Conservation (phyloP, 1,139 yeast genomes). For the Debaryomyces subglobosus region DNA sequence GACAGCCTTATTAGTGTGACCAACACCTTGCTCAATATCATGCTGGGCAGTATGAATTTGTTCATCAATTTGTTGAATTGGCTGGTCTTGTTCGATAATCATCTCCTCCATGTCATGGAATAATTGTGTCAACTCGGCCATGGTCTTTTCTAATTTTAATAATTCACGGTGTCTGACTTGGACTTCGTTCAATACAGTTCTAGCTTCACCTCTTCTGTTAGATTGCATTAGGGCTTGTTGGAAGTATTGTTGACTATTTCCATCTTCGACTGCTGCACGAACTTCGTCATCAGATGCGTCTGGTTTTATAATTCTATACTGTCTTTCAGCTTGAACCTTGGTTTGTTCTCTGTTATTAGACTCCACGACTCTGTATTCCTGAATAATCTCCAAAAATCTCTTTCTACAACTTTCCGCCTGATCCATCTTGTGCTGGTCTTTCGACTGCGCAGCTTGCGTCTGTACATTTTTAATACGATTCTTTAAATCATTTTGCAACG, state of each 20-base stretch:
- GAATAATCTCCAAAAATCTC: slow-evolving; percentile 83
- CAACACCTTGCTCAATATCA: slow-evolving; percentile 92
- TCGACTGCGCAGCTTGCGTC: slow-evolving; percentile 60
- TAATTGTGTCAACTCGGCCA: slow-evolving; percentile 93
- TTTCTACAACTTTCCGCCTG: slow-evolving; percentile 91
- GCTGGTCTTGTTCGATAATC: slow-evolving; percentile 94
- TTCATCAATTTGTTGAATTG: slow-evolving; percentile 80
- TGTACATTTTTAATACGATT: slow-evolving; percentile 77
- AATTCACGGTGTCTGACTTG: slow-evolving; percentile 96
- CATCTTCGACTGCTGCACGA: slow-evolving; percentile 80
- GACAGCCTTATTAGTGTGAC: slow-evolving; percentile 91
- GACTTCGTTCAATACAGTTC: slow-evolving; percentile 93
- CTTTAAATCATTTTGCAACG: slow-evolving; percentile 76
- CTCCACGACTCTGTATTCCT: slow-evolving; percentile 84
- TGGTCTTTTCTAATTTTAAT: slow-evolving; percentile 90
- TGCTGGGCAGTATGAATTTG: slow-evolving; percentile 83
- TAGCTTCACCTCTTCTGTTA: slow-evolving; percentile 95
- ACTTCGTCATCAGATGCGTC: slow-evolving; percentile 88
- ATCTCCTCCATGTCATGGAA: slow-evolving; percentile 96
- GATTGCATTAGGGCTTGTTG: slow-evolving; percentile 92
- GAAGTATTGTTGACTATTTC: slow-evolving; percentile 87
- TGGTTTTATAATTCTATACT: slow-evolving; percentile 89
- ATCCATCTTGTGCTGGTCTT: slow-evolving; percentile 78
- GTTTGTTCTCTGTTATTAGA: slow-evolving; percentile 84
- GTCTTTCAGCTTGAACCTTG: slow-evolving; percentile 88